Base-by-base conservation (phyloP, 2,329 filamentous ascomycete genomes). In the Reticulascus tulasneorum region DNA sequence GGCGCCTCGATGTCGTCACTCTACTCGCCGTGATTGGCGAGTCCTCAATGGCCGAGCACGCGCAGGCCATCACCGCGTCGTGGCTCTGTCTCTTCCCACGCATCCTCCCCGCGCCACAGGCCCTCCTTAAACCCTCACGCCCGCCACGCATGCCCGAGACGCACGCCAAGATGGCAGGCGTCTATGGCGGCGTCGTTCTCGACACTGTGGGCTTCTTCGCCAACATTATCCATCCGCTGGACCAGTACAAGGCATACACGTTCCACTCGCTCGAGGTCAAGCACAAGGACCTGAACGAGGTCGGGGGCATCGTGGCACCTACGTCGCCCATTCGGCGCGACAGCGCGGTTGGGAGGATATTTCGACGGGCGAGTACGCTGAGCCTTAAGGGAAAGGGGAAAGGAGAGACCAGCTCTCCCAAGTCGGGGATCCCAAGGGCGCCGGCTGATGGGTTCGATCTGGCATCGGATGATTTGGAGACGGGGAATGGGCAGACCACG, bases 41-140 rank as follows among this genome's bases (percentile, higher is more conserved):
- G n/a, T n/a, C n/a, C n/a, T n/a, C n/a, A n/a, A 76, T 81, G 42
- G 65, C 70, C 27, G 71, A 74, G 41, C 75, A 80, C 49, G 62
- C 71, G 3, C 77, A 80, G 52, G 65, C 72, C 33, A 69, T 79
- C 43, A 79, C 75, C 3, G 69, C 76, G n/a, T 76, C 73, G 9
- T 64, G 67, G 42, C 64, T 76, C 22, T 77, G 74, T 46, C 64
- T 76, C 24, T 61, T 81, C 4, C 78, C 78, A 19, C 71, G 77
- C 31, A 67, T 82, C 33, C 68, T 82, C 19, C 78, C 77, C 8
- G 78, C 78, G 2, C 77, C 78, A 1, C 77, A 82, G 55, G 73
- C 73, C 29, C 64, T 82, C n/a, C 60, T 82, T 29, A 75, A 75
- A 40, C 67, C 75, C 9, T 60, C 64, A 16, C 69, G 77, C 4